Conservation (phyloP, 805 yeast genomes). For the Hagleromyces aurorensis region DNA sequence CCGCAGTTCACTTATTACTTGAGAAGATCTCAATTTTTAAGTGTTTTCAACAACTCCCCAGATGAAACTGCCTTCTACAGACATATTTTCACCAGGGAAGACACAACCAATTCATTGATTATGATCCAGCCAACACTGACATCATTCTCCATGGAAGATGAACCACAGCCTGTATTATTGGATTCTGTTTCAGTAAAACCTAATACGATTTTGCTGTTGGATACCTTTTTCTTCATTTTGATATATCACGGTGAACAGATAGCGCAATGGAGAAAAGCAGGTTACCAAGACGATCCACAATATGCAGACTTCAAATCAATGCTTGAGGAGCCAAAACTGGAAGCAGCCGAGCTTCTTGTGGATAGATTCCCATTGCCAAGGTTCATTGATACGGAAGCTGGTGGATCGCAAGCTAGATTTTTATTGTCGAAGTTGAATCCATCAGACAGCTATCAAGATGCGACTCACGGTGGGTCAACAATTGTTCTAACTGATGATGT, state of each 20-base stretch:
- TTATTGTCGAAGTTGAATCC: constrained; percentile 92
- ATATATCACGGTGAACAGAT: constrained; percentile 93
- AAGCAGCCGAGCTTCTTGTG: constrained; percentile 83
- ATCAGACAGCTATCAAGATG: constrained; percentile 66
- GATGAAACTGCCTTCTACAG: constrained; percentile 98
- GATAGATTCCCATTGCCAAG: constrained; percentile 98
- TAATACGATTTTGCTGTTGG: constrained; percentile 78
- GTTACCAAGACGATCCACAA: constrained; percentile 86
- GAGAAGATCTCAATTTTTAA: constrained; percentile 92
- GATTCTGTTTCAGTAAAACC: constrained; percentile 91
- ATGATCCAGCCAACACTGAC: constrained; percentile 98
- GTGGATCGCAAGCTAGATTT: constrained; percentile 98
- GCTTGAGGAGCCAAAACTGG: constrained; percentile 82
- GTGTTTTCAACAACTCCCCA: constrained; percentile 95
- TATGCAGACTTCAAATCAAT: constrained; percentile 81
- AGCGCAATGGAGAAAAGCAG: constrained; percentile 93
- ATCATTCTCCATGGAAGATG: constrained; percentile 73
- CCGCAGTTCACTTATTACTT: constrained; percentile 95
- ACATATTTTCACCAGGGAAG: constrained; percentile 86
- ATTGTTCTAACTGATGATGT: constrained; percentile 96
- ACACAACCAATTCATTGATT: constrained; percentile 82
- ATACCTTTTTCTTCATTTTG: constrained; percentile 93
- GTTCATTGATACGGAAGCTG: constrained; percentile 94
- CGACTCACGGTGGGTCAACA: constrained; percentile 46
- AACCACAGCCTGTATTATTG: constrained; percentile 83